A percentile compares a stretch with the other conserved stretches of the same genome.
Evolutionary conservation across 2,329 filamentous ascomycete genomes (phyloP).

Genomic region (Diaporthe sp.): DNA sequence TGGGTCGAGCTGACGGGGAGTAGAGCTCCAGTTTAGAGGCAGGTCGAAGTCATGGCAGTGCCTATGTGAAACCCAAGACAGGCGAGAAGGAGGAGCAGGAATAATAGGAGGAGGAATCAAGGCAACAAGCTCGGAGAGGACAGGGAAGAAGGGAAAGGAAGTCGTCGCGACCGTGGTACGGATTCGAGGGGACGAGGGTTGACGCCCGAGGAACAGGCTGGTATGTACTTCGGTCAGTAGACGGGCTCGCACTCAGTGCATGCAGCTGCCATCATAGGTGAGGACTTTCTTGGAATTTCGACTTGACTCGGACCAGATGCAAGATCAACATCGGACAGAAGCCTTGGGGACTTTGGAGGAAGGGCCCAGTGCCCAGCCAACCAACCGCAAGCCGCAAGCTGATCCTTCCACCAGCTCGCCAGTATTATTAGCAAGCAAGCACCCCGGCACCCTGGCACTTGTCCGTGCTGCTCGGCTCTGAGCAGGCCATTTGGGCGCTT

Average conservation of each 20-base stretch:
- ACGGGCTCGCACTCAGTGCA: not conserved
- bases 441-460: slow-evolving; percentile 9
- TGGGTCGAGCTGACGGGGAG: slow-evolving; percentile 34
- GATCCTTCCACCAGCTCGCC: slow-evolving; percentile 36
- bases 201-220: slow-evolving; percentile 1
- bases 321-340: slow-evolving; percentile 32
- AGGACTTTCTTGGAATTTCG: slow-evolving; percentile 21
- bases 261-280: slow-evolving; percentile 9
- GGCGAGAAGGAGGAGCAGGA: not conserved
- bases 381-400: slow-evolving; percentile 3
- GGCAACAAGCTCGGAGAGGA: not conserved
- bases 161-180: slow-evolving; percentile 11
- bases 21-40: slow-evolving; percentile 20
- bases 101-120: not conserved
- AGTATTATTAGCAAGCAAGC: slow-evolving; percentile 23
- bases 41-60: slow-evolving; percentile 18
- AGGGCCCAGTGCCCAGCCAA: slow-evolving; percentile 33
- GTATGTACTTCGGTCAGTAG: slow-evolving; percentile 11
- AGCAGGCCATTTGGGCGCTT: not conserved
- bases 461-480: not conserved
- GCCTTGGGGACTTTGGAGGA: slow-evolving; percentile 16
- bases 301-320: slow-evolving; percentile 23
- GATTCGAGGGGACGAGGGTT: not conserved
- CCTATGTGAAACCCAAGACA: not conserved
- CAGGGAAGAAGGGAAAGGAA: slow-evolving; percentile 11